A percentile compares a stretch with the other conserved stretches of the same genome.
These are phyloP conservation scores for Euryodendron excelsum DNA, from an alignment of 148 eudicot species.

Conservation along the genomic window DNA sequence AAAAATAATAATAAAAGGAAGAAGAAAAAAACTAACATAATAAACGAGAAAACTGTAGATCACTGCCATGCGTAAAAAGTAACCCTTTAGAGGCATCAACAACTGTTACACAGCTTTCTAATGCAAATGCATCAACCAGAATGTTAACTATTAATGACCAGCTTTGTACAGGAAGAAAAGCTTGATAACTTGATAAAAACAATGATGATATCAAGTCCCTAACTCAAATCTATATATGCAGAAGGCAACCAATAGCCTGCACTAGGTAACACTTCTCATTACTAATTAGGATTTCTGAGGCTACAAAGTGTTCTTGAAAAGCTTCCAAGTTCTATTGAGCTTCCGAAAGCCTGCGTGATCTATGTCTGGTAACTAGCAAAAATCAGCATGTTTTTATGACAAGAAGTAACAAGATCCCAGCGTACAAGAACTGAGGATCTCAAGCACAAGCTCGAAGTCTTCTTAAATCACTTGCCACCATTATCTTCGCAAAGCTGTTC, in stretches of 20 bases:
- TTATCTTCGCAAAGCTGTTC: background rate
- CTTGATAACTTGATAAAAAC: background rate
- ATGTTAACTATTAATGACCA: background rate
- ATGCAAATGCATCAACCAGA: slow-evolving; percentile 1
- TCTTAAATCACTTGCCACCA: background rate
- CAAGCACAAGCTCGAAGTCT: background rate
- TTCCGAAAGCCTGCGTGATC: background rate
- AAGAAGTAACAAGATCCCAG: background rate
- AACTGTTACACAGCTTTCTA: slow-evolving; percentile 10
- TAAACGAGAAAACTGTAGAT: background rate
- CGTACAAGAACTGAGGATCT: background rate
- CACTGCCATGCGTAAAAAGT: background rate
- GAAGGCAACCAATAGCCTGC: background rate
- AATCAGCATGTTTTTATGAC: background rate
- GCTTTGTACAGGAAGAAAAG: background rate
- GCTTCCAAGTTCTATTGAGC: background rate
- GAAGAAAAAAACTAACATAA: no score
- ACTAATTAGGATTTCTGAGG: background rate
- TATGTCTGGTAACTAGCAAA: background rate
- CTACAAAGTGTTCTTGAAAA: background rate
- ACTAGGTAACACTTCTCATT: slow-evolving; percentile 3
- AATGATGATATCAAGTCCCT: background rate
- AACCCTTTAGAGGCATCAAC: background rate
- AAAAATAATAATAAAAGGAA: no score
- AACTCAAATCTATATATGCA: slow-evolving; percentile 7